Conservation (phyloP, 768 basidiomycete genomes). For the Rhizopogon vesiculosus region DNA sequence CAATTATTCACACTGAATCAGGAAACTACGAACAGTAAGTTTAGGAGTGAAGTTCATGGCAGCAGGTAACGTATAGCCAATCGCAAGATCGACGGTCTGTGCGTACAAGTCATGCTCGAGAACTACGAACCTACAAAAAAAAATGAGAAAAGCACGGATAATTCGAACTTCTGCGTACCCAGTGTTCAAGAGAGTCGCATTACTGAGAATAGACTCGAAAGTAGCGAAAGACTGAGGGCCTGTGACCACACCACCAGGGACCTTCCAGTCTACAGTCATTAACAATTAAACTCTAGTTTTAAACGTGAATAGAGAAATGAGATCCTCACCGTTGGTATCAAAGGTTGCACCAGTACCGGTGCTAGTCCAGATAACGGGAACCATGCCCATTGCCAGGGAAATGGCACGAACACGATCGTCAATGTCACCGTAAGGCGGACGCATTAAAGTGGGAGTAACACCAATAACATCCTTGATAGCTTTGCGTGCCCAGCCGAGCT, state of each 20-base stretch:
- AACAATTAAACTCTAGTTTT: not conserved
- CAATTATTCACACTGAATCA: not conserved
- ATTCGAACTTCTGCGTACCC: conserved; percentile 37
- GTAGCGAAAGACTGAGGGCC: conserved; percentile 62
- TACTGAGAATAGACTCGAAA: conserved; percentile 71
- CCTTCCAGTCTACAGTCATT: conserved; percentile 68
- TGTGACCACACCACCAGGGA: conserved; percentile 68
- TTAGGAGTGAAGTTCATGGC: conserved; percentile 63
- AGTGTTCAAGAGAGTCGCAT: conserved; percentile 54
- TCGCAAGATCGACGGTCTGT: conserved; percentile 85
- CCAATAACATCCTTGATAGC: conserved; percentile 74
- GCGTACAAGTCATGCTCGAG: conserved; percentile 83
- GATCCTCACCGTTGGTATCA: conserved; percentile 63
- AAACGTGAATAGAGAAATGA: not conserved
- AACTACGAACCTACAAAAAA: conserved; percentile 67
- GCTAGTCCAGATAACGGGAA: conserved; percentile 87
- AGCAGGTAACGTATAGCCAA: conserved; percentile 78
- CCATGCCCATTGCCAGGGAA: conserved; percentile 84
- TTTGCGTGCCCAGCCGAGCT: conserved; percentile 89
- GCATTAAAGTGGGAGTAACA: conserved; percentile 74
- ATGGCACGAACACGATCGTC: conserved; percentile 95
- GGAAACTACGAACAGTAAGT: conserved; percentile 47
- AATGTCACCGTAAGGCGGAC: conserved; percentile 81
- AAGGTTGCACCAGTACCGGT: conserved; percentile 50
- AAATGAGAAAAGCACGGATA: not conserved